A percentile compares a stretch with the other conserved stretches of the same genome.
phyloP scores from a whole-genome alignment of 345 rosid species.

The rapeseed (Brassica napus) region DNA sequence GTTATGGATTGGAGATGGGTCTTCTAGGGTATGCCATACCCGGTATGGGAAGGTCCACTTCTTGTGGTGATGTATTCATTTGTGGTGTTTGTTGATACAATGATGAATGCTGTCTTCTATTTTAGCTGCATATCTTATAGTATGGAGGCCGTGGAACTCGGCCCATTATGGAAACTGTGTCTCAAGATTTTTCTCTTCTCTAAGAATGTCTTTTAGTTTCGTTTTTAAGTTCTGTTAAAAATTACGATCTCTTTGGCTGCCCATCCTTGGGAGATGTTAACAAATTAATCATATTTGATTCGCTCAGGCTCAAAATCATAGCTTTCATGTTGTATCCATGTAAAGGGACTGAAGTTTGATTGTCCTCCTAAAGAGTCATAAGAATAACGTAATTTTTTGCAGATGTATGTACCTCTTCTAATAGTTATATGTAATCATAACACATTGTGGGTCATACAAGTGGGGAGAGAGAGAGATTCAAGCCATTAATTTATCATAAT shows the following conservation, averaged over 20 bases:
- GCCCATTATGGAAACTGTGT: not conserved
- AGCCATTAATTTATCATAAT: not conserved
- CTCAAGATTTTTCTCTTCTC: not conserved
- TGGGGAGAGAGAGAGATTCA: not conserved
- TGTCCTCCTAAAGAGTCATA: not conserved
- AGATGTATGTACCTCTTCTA: not conserved
- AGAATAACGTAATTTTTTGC: not conserved
- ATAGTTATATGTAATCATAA: not conserved
- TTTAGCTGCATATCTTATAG: slow-evolving; percentile 73
- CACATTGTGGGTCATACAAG: not conserved
- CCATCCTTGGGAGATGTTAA: not conserved
- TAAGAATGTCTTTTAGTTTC: not conserved
- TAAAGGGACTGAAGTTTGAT: not conserved
- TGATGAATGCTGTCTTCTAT: slow-evolving; percentile 87
- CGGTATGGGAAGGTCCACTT: slow-evolving; percentile 81
- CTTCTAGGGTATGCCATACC: slow-evolving; percentile 52
- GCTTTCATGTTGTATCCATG: not conserved
- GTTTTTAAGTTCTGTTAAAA: not conserved
- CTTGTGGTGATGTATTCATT: slow-evolving; percentile 86
- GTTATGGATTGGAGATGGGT: slow-evolving; percentile 75
- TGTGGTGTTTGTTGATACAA: slow-evolving; percentile 77
- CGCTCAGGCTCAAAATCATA: not conserved
- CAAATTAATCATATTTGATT: not conserved
- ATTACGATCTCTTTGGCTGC: not conserved
- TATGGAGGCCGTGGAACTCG: slow-evolving; percentile 32